Evolutionary conservation across 2,329 filamentous ascomycete species (phyloP).

Genomic region (Venturiaceae sp.): DNA sequence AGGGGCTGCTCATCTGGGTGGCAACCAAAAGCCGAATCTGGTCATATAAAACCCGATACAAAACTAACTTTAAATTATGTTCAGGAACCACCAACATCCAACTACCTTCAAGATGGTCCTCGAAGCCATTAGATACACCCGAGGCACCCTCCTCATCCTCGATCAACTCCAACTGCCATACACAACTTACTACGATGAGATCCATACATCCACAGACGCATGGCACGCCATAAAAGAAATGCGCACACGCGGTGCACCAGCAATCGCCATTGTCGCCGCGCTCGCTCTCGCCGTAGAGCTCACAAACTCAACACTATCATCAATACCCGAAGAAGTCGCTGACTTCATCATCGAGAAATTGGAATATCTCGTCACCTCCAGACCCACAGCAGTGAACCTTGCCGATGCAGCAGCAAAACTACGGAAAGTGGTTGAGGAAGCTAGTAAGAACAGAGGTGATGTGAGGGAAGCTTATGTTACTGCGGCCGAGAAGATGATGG

Average conservation of each 20-base stretch:
- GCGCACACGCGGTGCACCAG: slow-evolving; percentile 74
- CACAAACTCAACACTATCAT: slow-evolving; percentile 34
- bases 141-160: slow-evolving; percentile 61
- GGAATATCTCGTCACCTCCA: slow-evolving; percentile 77
- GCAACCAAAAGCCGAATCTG: no score
- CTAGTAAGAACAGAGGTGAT: slow-evolving; percentile 31
- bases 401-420: slow-evolving; percentile 81
- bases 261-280: slow-evolving; percentile 95
- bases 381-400: slow-evolving; percentile 91
- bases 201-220: slow-evolving; percentile 61
- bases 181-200: slow-evolving; percentile 65
- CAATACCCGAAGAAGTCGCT: slow-evolving; percentile 50
- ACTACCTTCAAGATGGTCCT: slow-evolving; percentile 34
- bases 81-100: neutral
- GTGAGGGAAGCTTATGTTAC: slow-evolving; percentile 64
- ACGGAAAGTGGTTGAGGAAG: slow-evolving; percentile 49
- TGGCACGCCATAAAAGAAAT: slow-evolving; percentile 78
- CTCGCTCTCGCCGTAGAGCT: slow-evolving; percentile 83
- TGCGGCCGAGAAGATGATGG: slow-evolving; percentile 77
- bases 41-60: no score
- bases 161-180: slow-evolving; percentile 79
- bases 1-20: no score
- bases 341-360: slow-evolving; percentile 66
- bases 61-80: neutral
- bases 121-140: slow-evolving; percentile 67